Evolutionary conservation across 768 basidiomycete genomes (phyloP).

Genomic region (Mycena leptocephala): DNA sequence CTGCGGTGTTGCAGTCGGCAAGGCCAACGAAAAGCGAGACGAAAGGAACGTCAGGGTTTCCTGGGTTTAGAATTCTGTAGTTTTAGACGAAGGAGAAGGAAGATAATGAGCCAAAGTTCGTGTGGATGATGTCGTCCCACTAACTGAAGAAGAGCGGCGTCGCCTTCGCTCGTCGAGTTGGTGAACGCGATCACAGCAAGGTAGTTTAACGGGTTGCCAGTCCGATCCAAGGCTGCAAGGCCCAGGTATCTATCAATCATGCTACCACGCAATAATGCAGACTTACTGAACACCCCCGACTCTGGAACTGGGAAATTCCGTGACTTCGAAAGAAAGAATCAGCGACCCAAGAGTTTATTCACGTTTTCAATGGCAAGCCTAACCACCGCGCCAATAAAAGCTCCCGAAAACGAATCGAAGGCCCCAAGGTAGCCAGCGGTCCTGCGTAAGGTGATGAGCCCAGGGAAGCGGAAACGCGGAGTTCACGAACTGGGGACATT

Average conservation of each 20-base stretch:
- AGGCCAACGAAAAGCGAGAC: neutral
- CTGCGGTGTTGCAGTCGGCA: neutral
- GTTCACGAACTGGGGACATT: neutral
- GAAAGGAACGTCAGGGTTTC: neutral
- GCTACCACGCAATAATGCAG: neutral
- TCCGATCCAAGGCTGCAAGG: neutral
- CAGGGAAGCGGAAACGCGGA: neutral
- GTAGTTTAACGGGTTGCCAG: neutral
- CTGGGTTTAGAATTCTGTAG: constrained; percentile 1
- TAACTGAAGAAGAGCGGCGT: neutral
- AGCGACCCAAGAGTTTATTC: neutral
- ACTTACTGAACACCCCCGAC: neutral
- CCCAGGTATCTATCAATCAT: neutral
- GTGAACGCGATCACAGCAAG: neutral
- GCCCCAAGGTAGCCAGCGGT: neutral
- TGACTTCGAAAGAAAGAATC: neutral
- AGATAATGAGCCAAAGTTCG: neutral
- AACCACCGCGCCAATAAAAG: too few relatives aligned
- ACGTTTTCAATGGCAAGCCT: too few relatives aligned
- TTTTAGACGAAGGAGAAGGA: neutral
- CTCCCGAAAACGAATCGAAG: too few relatives aligned
- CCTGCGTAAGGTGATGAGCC: neutral
- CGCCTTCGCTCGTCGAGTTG: neutral
- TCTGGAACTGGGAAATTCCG: neutral
- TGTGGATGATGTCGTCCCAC: neutral